Base-by-base conservation (phyloP, 306 rosid species). In the Canavalia ensiformis region DNA sequence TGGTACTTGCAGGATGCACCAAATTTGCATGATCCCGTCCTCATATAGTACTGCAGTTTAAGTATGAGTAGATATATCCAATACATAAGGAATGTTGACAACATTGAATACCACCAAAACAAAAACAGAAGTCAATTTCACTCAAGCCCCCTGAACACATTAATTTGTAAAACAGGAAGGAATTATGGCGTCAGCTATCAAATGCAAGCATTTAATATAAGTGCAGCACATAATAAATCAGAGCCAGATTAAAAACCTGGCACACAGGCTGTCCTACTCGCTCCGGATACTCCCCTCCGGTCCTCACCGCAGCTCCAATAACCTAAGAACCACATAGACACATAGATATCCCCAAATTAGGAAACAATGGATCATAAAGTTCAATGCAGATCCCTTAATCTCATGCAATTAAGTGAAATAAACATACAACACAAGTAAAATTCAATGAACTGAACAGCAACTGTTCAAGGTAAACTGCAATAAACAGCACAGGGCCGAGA, bases 191-290 rank as follows among this genome's bases (percentile, higher is more conserved):
- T 46, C 78, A 81, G 31, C 46, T 54, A 86, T 65, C 77, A 83
- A 77, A 52, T 68, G 29, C 72, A 86, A 64, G 76, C 80, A 81
- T 62, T 80, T 37, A 65, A 39, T 54, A 62, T 44, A 64, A 56
- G 74, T 72, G 63, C 76, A 72, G 51, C 68, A 33, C 9, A 56
- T 34, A 81, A 81, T 58, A 50, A 5, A 69, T 78, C 74, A 60
- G 65, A 85, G 83, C 39, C 83, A 78, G 13, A 86, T 63, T n/a
- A 69, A 73, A 69, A 88, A 96, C 99, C 99, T 94, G 98, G 90
- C 99, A 96, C 37, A 90, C 86, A 30, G 94, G 97, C 85, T 96
- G 99, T 69, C 97, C 98, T n/a, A 65, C 52, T 87, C 99, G 90
- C 84, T 94, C 98, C 0, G 99, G 99, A 81, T 82, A 89, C 82